Conservation (phyloP, 306 rosid genomes). For the Begonia masoniana region DNA sequence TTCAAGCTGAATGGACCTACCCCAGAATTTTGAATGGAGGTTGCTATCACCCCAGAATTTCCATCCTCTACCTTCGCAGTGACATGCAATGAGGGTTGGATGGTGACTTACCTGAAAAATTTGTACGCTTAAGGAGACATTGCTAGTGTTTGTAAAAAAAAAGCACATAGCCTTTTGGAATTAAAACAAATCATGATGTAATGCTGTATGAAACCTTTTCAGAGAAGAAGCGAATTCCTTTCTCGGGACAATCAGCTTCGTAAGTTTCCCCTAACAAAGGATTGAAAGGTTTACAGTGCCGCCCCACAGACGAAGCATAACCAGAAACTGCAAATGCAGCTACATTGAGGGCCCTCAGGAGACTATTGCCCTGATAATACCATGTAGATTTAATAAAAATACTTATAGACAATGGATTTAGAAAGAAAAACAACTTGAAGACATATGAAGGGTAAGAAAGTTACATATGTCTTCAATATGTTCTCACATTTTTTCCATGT, state of each 20-base stretch:
- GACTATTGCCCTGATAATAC: slow-evolving; percentile 67
- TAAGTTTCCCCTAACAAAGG: slow-evolving; percentile 98
- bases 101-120: slow-evolving; percentile 82
- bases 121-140: too few species aligned
- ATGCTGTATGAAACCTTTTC: slow-evolving; percentile 51
- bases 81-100: slow-evolving; percentile 95
- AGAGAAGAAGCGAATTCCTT: slow-evolving; percentile 90
- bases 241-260: slow-evolving; percentile 88
- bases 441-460: too few species aligned
- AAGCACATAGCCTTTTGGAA: too few species aligned
- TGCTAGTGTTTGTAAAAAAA: too few species aligned
- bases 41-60: slow-evolving; percentile 96
- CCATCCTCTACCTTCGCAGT: slow-evolving; percentile 99
- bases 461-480: too few species aligned
- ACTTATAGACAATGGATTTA: too few species aligned
- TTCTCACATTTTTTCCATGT: slow-evolving; percentile 64
- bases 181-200: too few species aligned
- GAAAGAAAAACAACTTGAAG: too few species aligned
- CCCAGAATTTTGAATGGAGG: slow-evolving; percentile 91
- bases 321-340: slow-evolving; percentile 98
- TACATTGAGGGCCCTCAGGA: slow-evolving; percentile 69
- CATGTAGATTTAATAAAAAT: slow-evolving; percentile 1
- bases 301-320: slow-evolving; percentile 92
- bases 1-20: slow-evolving; percentile 92
- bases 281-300: slow-evolving; percentile 95